phyloP scores from a whole-genome alignment of 2,329 filamentous ascomycete genomes.

The Curvularia verruculosa region DNA sequence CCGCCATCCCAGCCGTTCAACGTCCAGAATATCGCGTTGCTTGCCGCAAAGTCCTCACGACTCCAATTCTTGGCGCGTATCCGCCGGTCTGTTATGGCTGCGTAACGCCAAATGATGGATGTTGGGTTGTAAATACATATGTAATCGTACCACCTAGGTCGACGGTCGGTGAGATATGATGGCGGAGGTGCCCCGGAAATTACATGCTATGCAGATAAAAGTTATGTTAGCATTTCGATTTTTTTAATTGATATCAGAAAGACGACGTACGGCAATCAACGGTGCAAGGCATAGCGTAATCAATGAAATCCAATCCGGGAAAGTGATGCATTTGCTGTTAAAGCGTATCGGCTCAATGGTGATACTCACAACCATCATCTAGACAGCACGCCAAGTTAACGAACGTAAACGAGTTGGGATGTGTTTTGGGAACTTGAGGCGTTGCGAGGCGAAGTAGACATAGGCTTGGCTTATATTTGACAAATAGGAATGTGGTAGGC shows the following conservation, averaged over 20 bases:
- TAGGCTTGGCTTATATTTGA: background rate
- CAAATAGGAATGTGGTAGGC: background rate
- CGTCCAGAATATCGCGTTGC: slow-evolving; percentile 48
- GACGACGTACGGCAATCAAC: slow-evolving; percentile 33
- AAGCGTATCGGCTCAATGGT: slow-evolving; percentile 8
- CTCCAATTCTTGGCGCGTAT: slow-evolving; percentile 40
- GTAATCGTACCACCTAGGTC: slow-evolving; percentile 40
- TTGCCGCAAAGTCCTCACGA: slow-evolving; percentile 35
- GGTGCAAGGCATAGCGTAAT: slow-evolving; percentile 43
- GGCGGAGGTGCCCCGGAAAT: slow-evolving; percentile 30
- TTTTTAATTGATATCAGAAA: background rate
- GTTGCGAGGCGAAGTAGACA: background rate
- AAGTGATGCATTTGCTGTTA: slow-evolving; percentile 19
- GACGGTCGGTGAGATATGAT: slow-evolving; percentile 22
- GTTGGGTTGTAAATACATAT: slow-evolving; percentile 46
- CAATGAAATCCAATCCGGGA: slow-evolving; percentile 40
- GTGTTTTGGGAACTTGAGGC: background rate
- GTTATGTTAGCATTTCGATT: background rate
- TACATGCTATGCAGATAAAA: slow-evolving; percentile 26
- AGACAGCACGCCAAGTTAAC: background rate
- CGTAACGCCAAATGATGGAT: slow-evolving; percentile 49
- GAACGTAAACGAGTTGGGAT: background rate
- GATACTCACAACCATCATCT: slow-evolving; percentile 1
- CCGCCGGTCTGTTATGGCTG: slow-evolving; percentile 44
- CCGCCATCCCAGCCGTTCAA: slow-evolving; percentile 44